Evolutionary conservation across 2,329 filamentous ascomycete genomes (phyloP), one percentile per base, ranked within the genome.

Genomic region (Sarocladium oryzae): DNA sequence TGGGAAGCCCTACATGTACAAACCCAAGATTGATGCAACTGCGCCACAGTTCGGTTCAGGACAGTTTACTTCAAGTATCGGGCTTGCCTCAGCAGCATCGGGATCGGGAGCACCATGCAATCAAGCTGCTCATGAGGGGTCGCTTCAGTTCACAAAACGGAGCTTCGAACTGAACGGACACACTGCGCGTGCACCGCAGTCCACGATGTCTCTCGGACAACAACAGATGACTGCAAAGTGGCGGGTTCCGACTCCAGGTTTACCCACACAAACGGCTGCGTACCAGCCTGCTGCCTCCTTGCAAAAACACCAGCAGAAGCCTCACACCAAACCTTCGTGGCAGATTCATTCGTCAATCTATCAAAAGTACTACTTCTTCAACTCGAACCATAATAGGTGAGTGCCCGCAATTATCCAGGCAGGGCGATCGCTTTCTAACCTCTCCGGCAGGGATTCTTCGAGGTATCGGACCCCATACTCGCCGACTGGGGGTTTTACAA

Each of bases 381-480:
- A 82, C 56, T 72, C 79, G 23, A 69, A 84, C 54, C 74, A 82
- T 56, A 83, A 83, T 55, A 75, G 77, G 73, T 79, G 69, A 53
- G 68, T 58, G 15, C 20, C 15, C 36, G 16, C 11, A 16, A 15
- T 13, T 21, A 9, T n/a, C 21, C n/a, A 4, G 13, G 24, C 1
- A 20, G 20, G n/a, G 45, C 16, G 8, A 41, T 33, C 8, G 21
- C 15, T 18, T 24, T n/a, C 45, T 45, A 28, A 37, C 24, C n/a
- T 4, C 15, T 37, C 13, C 9, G 2, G 32, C 54, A 79, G 77
- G 65, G 76, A 79, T 53, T 68, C 76, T 5, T 70, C 73, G 7
- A 75, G 75, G 51, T 84, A 85, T 53, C 73, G 77, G 48, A 82
- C 78, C 4, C 81, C 81, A 1, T 85, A 84, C 59, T 72, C 76